Conservation (phyloP, 108 stramenopile genomes). For the Aurantiochytrium sp. region DNA sequence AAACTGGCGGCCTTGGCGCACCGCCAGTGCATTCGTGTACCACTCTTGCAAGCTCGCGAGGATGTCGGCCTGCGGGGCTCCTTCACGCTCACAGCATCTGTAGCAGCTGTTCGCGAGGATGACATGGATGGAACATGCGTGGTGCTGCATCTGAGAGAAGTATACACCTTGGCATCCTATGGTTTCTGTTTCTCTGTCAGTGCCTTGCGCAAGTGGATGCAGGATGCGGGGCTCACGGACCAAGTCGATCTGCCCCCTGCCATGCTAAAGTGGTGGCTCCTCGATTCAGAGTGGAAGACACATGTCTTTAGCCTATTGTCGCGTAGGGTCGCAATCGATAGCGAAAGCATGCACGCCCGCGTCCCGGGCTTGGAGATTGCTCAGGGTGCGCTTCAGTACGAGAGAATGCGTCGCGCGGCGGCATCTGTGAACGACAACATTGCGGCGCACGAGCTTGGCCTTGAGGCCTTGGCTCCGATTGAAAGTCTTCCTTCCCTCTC, state of each 20-base stretch:
- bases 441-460: not conserved
- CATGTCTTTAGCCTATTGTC: not conserved
- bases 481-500: not conserved
- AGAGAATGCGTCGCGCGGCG: not conserved
- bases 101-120: not conserved
- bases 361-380: not conserved
- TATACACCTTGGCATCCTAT: not conserved
- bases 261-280: not conserved
- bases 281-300: not conserved
- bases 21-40: not conserved
- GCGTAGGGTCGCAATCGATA: not conserved
- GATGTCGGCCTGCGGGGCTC: not conserved
- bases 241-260: not conserved
- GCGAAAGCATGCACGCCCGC: not conserved
- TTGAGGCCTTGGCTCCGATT: not conserved
- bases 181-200: not conserved
- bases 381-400: not conserved
- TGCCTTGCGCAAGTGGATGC: conserved; percentile 7
- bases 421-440: not conserved
- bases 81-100: not conserved
- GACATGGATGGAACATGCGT: not conserved
- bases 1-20: not conserved
- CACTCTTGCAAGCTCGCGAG: not conserved
- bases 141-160: not conserved
- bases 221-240: not conserved